phyloP scores from a whole-genome alignment of 306 rosid species.

The Vicia sativa region DNA sequence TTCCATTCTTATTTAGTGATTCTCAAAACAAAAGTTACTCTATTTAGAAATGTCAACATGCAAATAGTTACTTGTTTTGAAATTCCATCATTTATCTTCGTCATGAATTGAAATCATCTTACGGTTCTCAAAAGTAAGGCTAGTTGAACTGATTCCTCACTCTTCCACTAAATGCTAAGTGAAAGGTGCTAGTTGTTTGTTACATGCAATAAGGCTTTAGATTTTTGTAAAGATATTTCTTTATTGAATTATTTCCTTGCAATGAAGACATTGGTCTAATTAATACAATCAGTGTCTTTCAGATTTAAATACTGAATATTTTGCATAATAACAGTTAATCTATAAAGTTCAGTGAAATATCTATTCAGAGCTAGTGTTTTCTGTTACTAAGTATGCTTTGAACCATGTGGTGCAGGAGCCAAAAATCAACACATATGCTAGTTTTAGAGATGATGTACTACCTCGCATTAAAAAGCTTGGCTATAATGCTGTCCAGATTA shows the following conservation, averaged over 20 bases:
- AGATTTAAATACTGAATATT: slow-evolving; percentile 22
- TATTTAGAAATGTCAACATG: slow-evolving; percentile 32
- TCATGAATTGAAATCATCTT: slow-evolving; percentile 11
- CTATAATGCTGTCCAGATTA: slow-evolving; percentile 97
- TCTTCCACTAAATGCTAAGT: slow-evolving; percentile 6
- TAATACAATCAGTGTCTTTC: slow-evolving; percentile 19
- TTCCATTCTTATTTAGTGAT: slow-evolving; percentile 8
- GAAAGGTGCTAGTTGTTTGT: not conserved
- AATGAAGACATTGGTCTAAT: slow-evolving; percentile 26
- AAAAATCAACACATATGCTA: slow-evolving; percentile 72
- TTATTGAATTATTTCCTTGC: slow-evolving; percentile 14
- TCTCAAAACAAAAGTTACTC: not conserved
- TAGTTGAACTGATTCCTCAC: not conserved
- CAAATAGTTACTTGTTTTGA: slow-evolving; percentile 9
- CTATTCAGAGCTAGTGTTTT: slow-evolving; percentile 17
- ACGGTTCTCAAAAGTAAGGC: slow-evolving; percentile 24
- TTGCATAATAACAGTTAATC: slow-evolving; percentile 12
- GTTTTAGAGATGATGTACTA: slow-evolving; percentile 84
- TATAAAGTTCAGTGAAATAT: slow-evolving; percentile 28
- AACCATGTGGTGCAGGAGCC: slow-evolving; percentile 72
- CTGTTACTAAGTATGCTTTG: slow-evolving; percentile 22
- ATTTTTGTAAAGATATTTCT: not conserved
- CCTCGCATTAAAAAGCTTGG: slow-evolving; percentile 79
- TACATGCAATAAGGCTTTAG: slow-evolving; percentile 3
- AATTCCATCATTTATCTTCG: slow-evolving; percentile 19